Base-by-base conservation (phyloP, 2,329 filamentous ascomycete genomes). In the Claviceps monticola region DNA sequence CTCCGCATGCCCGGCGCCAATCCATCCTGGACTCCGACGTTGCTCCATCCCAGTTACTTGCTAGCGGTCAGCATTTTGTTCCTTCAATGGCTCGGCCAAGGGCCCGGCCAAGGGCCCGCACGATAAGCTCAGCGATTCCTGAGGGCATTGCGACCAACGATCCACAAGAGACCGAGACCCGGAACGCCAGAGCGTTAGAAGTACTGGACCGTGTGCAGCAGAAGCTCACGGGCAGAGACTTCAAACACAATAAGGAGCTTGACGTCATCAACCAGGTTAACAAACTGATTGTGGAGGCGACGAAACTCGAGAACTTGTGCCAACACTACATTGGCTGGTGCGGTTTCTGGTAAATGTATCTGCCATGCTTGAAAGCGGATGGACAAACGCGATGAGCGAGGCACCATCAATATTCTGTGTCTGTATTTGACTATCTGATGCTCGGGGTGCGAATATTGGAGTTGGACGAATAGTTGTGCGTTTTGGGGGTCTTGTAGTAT, bases 301-400 rank as follows among this genome's bases (percentile, higher is more conserved):
- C 93, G 6, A 96, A 93, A 64, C 74, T 97, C 60, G 93, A 97
- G 76, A 97, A 97, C 66, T 73, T 98, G 55, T 98, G 93, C 66
- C 93, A 97, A 74, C 93, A 97, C 72, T 98, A 96, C 67, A 95
- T 97, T 61, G 93, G 93, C 57, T 97, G 91, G 91, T 97, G 91
- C 71, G 94, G 88, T 69, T 97, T 96, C 76, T 97, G 91, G 91
- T 97, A 69, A 64, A 49, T 13, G 26, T 34, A 46, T 41, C 36
- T 23, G 23, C 26, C 16, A 34, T 29, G 26, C 16, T 9, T 26
- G 29, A 26, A 38, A n/a, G 21, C 6, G 36, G 26, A 43, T 14
- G 49, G 49, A 38, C 13, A 4, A 21, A 21, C 48, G 46, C 26
- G 16, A 29, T 43, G 9, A n/a, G 14, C 42, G 16, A 21, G 29